Percentiles rank a stretch among this genome's conserved stretches.
Evolutionary conservation across 2,329 filamentous ascomycete species (phyloP).

Genomic region (Macrophomina tecta): DNA sequence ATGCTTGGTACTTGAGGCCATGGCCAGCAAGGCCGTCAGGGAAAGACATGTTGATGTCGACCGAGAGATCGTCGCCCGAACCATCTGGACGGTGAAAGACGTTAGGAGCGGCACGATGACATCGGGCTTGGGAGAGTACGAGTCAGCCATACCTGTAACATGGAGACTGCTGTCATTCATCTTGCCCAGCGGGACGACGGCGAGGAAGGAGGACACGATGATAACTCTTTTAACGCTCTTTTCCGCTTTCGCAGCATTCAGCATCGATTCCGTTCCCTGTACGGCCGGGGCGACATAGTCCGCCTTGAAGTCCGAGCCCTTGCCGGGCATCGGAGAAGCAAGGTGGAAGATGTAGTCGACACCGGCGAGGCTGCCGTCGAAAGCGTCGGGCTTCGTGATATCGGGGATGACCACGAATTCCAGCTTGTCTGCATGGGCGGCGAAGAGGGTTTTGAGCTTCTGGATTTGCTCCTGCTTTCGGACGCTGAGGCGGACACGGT

Average conservation of each 20-base stretch:
- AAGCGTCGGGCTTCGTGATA: constrained; percentile 43
- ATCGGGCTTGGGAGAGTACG: background rate
- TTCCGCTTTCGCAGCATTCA: background rate
- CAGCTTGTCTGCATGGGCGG: constrained; percentile 26
- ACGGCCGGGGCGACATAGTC: background rate
- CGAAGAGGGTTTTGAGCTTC: background rate
- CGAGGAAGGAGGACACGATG: background rate
- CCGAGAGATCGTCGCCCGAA: background rate
- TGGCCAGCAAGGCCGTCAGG: background rate
- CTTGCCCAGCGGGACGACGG: background rate
- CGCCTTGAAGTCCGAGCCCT: background rate
- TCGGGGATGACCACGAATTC: constrained; percentile 42
- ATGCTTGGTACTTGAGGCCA: background rate
- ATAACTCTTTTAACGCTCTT: background rate
- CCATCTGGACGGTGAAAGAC: background rate
- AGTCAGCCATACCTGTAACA: background rate
- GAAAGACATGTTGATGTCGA: background rate
- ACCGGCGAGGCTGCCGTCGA: constrained; percentile 44
- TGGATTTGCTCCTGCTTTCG: constrained; percentile 27
- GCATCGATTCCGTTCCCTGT: background rate
- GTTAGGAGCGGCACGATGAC: background rate
- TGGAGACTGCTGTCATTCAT: background rate
- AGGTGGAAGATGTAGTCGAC: constrained; percentile 30
- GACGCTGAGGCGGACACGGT: constrained; percentile 39
- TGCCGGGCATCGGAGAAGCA: constrained; percentile 25